Percentiles rank a stretch among this genome's conserved stretches.
phyloP scores from a whole-genome alignment of 2,329 filamentous ascomycete genomes.

The Didymella sp. region DNA sequence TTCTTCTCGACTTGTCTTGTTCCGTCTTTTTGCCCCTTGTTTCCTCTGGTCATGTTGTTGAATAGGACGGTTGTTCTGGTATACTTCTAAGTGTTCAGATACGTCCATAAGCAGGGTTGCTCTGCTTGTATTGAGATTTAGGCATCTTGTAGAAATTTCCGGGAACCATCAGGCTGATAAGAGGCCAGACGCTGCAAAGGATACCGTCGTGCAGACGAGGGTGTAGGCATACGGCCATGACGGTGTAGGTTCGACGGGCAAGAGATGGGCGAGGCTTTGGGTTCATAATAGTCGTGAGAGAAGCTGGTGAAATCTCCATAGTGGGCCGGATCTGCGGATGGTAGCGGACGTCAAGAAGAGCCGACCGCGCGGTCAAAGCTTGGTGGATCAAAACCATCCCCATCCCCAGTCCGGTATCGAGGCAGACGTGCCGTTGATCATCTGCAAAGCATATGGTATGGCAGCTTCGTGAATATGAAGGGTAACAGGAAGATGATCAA shows the following conservation, averaged over 20 bases:
- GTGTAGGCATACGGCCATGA: not conserved
- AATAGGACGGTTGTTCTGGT: not conserved
- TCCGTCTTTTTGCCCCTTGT: too few species aligned
- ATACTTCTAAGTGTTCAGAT: not conserved
- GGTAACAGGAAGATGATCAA: not conserved
- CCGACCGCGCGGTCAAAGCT: not conserved
- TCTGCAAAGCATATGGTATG: not conserved
- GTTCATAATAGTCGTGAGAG: not conserved
- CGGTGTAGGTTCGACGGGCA: not conserved
- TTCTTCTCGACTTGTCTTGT: too few species aligned
- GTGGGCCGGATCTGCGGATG: not conserved
- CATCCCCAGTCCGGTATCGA: not conserved
- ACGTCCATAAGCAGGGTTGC: not conserved
- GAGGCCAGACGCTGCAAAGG: not conserved
- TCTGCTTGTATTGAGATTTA: not conserved
- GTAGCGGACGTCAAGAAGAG: not conserved
- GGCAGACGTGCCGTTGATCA: not conserved
- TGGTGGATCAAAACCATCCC: not conserved
- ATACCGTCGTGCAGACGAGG: not conserved
- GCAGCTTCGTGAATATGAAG: not conserved
- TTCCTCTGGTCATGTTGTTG: not conserved
- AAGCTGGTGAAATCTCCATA: not conserved
- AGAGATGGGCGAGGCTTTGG: not conserved
- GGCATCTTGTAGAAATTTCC: not conserved
- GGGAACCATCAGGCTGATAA: not conserved